These are phyloP conservation scores for Hyaloscypha hepaticicola DNA, from an alignment of 495 filamentous ascomycete genomes.

Conservation along the genomic window DNA sequence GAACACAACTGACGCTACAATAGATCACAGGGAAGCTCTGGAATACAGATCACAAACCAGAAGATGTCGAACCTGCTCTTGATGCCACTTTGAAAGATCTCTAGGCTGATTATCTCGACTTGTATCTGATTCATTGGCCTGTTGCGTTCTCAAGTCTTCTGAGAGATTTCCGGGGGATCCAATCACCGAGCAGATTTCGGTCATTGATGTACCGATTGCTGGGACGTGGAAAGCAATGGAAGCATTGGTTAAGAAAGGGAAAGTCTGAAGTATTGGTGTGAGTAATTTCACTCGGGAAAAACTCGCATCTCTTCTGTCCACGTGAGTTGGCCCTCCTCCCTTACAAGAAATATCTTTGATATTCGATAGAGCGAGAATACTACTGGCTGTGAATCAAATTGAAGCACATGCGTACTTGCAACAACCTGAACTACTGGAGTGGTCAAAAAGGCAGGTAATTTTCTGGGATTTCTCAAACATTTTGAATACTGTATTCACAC, in stretches of 20 bases:
- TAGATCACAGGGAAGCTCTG: conserved; percentile 59
- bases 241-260: conserved; percentile 49
- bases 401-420: conserved; percentile 61
- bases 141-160: conserved; percentile 31
- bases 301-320: conserved; percentile 42
- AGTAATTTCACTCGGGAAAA: conserved; percentile 54
- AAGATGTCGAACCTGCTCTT: conserved; percentile 47
- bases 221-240: conserved; percentile 56
- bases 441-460: conserved; percentile 42
- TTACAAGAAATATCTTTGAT: conserved; percentile 5
- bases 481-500: background rate
- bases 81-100: conserved; percentile 62
- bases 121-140: conserved; percentile 81
- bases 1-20: background rate
- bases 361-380: conserved; percentile 49
- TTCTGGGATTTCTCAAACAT: background rate
- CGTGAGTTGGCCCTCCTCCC: conserved; percentile 6
- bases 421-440: conserved; percentile 48
- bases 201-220: conserved; percentile 71
- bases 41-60: conserved; percentile 42
- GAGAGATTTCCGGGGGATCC: conserved; percentile 35
- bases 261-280: conserved; percentile 66
- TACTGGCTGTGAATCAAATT: conserved; percentile 60
- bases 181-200: conserved; percentile 29
- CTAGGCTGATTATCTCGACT: conserved; percentile 74